Conservation (phyloP, 2,329 filamentous ascomycete species). For the Diaporthe citrichinensis region DNA sequence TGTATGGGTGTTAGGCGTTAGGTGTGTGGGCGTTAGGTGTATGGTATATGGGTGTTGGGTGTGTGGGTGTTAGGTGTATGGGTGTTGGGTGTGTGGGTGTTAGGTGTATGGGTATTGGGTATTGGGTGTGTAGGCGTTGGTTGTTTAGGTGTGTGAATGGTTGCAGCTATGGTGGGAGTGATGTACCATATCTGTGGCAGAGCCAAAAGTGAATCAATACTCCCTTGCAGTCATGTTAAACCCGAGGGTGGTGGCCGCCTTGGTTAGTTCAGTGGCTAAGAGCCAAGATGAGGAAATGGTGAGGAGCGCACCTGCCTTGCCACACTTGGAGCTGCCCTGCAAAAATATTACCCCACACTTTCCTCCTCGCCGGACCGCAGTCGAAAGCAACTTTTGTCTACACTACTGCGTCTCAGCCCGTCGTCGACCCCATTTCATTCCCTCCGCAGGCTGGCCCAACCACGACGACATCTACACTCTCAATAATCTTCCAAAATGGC, state of each 20-base stretch:
- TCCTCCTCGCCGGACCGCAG: not conserved
- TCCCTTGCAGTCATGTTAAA: not conserved
- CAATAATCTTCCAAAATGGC: constrained; percentile 72
- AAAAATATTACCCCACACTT: constrained; percentile 41
- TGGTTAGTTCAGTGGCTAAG: not conserved
- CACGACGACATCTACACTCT: not conserved
- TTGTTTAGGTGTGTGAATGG: not conserved
- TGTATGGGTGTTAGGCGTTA: not conserved
- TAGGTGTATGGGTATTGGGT: not conserved
- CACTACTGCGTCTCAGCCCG: not conserved
- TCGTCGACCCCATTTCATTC: not conserved
- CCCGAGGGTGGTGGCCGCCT: not conserved
- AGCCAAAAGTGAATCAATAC: not conserved
- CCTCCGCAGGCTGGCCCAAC: constrained; percentile 11
- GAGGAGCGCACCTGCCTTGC: not conserved
- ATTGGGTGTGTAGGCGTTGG: not conserved
- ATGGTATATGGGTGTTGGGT: no score
- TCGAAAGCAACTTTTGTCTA: constrained; percentile 10
- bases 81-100: not conserved
- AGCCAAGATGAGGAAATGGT: not conserved
- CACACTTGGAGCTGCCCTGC: constrained; percentile 29
- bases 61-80: no score
- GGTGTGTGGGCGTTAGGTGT: not conserved
- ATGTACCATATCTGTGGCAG: no score
- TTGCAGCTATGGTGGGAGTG: no score